Percentiles rank a stretch among this genome's conserved stretches.
Evolutionary conservation across 371 early-diverging fungal species (phyloP).

Genomic region (Mortierella sp.): DNA sequence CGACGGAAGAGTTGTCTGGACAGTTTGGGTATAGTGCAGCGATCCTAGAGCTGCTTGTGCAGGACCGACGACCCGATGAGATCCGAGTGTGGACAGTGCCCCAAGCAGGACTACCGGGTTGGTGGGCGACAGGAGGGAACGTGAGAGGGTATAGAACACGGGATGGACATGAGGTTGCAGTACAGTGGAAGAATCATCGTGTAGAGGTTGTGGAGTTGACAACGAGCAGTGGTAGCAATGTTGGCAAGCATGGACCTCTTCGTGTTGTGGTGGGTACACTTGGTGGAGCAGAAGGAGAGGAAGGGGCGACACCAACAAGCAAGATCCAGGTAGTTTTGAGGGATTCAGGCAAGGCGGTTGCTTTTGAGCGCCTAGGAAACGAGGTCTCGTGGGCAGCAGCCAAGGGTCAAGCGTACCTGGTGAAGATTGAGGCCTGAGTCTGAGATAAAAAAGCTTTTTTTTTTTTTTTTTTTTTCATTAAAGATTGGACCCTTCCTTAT

Average conservation of each 20-base stretch:
- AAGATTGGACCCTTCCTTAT: no score
- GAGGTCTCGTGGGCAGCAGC: conserved; percentile 17
- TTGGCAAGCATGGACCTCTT: background rate
- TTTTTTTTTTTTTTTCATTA: no score
- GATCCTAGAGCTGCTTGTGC: conserved; percentile 45
- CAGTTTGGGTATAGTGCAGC: conserved; percentile 37
- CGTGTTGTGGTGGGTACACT: conserved; percentile 19
- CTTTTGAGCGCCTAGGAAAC: conserved; percentile 14
- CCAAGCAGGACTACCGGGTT: conserved; percentile 20
- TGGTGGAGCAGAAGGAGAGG: conserved; percentile 1
- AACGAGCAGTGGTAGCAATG: no score
- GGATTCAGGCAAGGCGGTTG: conserved; percentile 21
- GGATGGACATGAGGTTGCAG: conserved; percentile 32
- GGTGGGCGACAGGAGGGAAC: conserved; percentile 28
- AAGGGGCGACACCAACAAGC: conserved; percentile 23
- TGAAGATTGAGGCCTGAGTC: conserved; percentile 29
- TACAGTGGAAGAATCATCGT: conserved; percentile 18
- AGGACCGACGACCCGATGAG: conserved; percentile 11
- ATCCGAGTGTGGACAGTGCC: conserved; percentile 4
- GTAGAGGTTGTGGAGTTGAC: conserved; percentile 22
- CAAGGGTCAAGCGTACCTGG: conserved; percentile 38
- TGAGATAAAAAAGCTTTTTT: background rate
- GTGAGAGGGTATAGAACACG: conserved; percentile 41
- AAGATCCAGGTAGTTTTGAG: conserved; percentile 33
- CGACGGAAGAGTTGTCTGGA: conserved; percentile 32